phyloP scores from a whole-genome alignment of 306 rosid species.

The Castanea crenata region DNA sequence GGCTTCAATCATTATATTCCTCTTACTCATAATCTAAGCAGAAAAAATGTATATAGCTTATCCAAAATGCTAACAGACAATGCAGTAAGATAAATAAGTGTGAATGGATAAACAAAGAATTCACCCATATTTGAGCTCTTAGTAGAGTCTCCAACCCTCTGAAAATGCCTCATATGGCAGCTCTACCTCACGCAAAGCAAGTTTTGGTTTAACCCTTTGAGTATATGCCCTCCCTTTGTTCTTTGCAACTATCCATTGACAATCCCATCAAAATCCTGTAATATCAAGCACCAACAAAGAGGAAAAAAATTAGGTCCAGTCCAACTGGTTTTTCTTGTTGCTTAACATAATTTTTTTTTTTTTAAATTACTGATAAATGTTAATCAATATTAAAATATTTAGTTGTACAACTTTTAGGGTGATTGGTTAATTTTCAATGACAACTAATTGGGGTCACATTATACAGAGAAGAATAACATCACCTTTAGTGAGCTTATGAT shows the following conservation, averaged over 20 bases:
- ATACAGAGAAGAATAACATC: neutral
- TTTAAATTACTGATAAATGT: too few relatives aligned
- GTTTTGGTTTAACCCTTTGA: constrained; percentile 83
- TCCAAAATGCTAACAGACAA: neutral
- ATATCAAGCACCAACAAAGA: neutral
- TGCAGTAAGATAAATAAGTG: too few relatives aligned
- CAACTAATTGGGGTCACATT: neutral
- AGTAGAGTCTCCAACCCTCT: constrained; percentile 52
- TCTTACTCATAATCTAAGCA: neutral
- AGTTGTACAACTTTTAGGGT: too few relatives aligned
- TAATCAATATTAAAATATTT: too few relatives aligned
- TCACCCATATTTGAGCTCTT: constrained; percentile 58
- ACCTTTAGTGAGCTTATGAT: neutral
- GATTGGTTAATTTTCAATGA: neutral
- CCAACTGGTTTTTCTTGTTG: neutral
- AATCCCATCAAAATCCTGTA: constrained; percentile 77
- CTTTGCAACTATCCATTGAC: constrained; percentile 81
- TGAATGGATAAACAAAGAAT: neutral
- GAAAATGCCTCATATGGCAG: constrained; percentile 58
- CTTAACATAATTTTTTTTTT: too few relatives aligned
- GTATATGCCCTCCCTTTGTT: constrained; percentile 71
- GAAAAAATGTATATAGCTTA: neutral
- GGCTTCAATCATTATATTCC: neutral
- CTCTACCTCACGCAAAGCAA: constrained; percentile 61
- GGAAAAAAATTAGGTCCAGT: neutral